Conservation (phyloP, 2,329 filamentous ascomycete species). For the Zelopaecilomyces penicillatus region DNA sequence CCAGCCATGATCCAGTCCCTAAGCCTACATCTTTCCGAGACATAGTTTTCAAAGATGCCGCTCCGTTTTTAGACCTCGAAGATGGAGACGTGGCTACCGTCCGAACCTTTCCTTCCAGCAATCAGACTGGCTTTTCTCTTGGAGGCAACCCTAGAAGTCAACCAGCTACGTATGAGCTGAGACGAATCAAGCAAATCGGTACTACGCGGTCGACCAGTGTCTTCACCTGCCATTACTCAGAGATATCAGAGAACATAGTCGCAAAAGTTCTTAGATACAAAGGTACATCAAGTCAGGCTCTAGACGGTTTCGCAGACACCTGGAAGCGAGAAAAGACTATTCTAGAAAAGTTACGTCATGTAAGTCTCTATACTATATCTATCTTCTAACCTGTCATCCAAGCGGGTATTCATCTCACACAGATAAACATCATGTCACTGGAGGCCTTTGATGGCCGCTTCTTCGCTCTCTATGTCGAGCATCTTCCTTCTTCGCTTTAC, state of each 20-base stretch:
- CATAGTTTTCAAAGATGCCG: neutral
- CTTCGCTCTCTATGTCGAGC: neutral
- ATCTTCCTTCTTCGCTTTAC: neutral
- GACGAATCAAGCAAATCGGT: neutral
- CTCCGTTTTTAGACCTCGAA: slow-evolving; percentile 1
- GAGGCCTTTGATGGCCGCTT: slow-evolving; percentile 3
- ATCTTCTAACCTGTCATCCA: neutral
- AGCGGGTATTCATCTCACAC: neutral
- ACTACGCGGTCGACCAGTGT: neutral
- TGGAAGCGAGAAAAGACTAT: slow-evolving; percentile 1
- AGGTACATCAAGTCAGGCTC: neutral
- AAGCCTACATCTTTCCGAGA: neutral
- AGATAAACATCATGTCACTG: slow-evolving; percentile 1
- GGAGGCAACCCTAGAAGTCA: neutral
- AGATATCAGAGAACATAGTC: neutral
- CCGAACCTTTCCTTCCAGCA: neutral
- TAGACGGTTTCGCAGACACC: neutral
- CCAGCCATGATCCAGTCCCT: neutral
- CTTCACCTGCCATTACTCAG: slow-evolving; percentile 1
- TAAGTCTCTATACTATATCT: neutral
- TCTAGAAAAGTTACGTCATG: slow-evolving; percentile 1
- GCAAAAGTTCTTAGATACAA: slow-evolving; percentile 2
- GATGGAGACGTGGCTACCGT: neutral
- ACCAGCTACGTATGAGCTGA: neutral
- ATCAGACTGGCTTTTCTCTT: neutral